phyloP scores from a whole-genome alignment of 768 basidiomycete genomes.

The Termitomyces sp. region DNA sequence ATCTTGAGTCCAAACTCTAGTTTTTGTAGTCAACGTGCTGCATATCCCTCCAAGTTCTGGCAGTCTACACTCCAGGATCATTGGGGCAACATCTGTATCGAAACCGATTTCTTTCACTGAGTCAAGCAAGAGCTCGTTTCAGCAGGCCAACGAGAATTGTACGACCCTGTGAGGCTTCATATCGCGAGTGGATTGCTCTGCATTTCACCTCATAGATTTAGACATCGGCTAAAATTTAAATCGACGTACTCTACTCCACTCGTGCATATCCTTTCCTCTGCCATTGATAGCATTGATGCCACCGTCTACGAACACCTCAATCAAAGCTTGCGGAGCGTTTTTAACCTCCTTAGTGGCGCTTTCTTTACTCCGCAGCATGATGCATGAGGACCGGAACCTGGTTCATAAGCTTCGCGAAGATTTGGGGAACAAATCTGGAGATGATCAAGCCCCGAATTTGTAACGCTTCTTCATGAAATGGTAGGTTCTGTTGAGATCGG shows the following conservation, averaged over 20 bases:
- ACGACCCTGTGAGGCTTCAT: too few species aligned
- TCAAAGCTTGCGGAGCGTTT: constrained; percentile 15
- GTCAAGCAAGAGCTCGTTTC: too few species aligned
- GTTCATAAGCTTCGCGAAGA: constrained; percentile 28
- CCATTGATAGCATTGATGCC: neutral
- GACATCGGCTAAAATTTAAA: too few species aligned
- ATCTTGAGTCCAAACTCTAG: too few species aligned
- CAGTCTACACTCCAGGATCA: too few species aligned
- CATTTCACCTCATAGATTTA: too few species aligned
- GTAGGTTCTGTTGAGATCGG: constrained; percentile 23
- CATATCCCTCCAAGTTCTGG: too few species aligned
- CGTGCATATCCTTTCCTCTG: neutral
- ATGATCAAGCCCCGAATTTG: constrained; percentile 35
- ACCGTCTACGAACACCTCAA: neutral
- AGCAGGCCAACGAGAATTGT: too few species aligned
- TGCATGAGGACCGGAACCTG: constrained; percentile 30
- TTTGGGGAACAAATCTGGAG: constrained; percentile 20
- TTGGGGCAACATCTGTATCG: too few species aligned
- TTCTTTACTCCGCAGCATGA: constrained; percentile 33
- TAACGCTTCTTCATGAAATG: constrained; percentile 29
- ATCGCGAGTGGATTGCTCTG: too few species aligned
- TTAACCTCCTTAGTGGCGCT: constrained; percentile 31
- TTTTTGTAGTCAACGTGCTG: too few species aligned
- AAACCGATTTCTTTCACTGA: too few species aligned
- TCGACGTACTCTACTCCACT: neutral